Base-by-base conservation (phyloP, 2,329 filamentous ascomycete genomes). In the Aspergillus proliferans region DNA sequence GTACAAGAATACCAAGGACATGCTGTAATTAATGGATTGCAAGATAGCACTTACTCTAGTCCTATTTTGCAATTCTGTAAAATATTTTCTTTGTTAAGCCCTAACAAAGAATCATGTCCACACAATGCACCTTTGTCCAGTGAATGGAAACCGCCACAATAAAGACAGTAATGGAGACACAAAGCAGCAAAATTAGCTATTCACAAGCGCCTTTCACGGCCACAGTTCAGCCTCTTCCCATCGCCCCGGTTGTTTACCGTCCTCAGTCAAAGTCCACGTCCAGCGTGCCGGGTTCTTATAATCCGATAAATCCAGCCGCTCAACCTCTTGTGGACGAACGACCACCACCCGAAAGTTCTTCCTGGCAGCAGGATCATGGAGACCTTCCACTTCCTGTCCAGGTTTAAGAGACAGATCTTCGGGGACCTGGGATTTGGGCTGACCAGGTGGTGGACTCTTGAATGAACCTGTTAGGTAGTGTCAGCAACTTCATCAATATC, bases 281-380 rank as follows among this genome's bases (percentile, higher is more conserved):
- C 83, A 87, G 59, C 90, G 76, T 54, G 78, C 74, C 10, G 77
- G 76, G 52, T 80, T 79, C 43, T 78, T 77, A 1, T 84, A 81
- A 62, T 88, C 80, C 49, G 79, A 83, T 47, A 94, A 68, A 64
- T 93, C 86, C 14, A 87, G 75, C 59, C 79, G 76, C 65, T 95
- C 90, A 18, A 94, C 84, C 65, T 87, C 82, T 7, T 87, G 80
- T 0, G 95, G 84, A 44, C 84, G 82, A 65, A 98, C 93, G 63
- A 93, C 84, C 3, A 95, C 88, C 0, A 95, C 87, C 47, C 92
- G 76, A 64, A 95, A 95, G 66, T 94, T 87, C 55, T 72, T 72
- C 57, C 89, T 76, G 38, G 88, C 87, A 48, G 85, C 58, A 5
- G 61, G 55, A 59, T 97, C 89, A 41, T 88, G 70, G 5, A 94